A percentile compares a stretch with the other conserved stretches of the same genome.
phyloP scores from a whole-genome alignment of 345 rosid species.

The Sisymbrium irio region DNA sequence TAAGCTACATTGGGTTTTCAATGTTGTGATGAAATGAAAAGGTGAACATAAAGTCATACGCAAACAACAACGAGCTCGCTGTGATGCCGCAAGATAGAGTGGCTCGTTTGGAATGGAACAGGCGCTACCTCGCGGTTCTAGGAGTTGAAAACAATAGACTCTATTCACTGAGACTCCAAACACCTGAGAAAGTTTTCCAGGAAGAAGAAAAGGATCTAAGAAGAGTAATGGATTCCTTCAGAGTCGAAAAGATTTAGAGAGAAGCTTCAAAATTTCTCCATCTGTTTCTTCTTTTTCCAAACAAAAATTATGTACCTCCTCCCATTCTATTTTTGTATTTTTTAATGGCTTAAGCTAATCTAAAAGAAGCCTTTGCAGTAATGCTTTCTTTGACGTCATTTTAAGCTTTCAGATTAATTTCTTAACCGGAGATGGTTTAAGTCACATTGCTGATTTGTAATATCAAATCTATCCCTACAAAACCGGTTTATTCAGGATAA shows the following conservation, averaged over 20 bases:
- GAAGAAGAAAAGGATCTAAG: slow-evolving; percentile 89
- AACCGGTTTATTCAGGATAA: background rate
- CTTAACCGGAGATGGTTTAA: background rate
- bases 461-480: background rate
- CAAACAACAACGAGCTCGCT: slow-evolving; percentile 86
- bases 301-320: background rate
- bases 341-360: background rate
- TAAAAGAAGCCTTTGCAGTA: background rate
- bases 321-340: background rate
- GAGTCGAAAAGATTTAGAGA: slow-evolving; percentile 62
- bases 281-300: background rate
- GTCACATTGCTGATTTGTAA: background rate
- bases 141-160: slow-evolving; percentile 71
- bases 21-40: slow-evolving; percentile 12
- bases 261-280: background rate
- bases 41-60: slow-evolving; percentile 93
- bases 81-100: slow-evolving; percentile 90
- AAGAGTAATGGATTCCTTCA: slow-evolving; percentile 81
- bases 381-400: background rate
- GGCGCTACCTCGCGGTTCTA: slow-evolving; percentile 84
- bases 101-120: slow-evolving; percentile 79
- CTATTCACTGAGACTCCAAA: slow-evolving; percentile 80
- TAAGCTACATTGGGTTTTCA: background rate
- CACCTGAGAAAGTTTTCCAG: slow-evolving; percentile 79
- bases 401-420: background rate